These are phyloP conservation scores for Articulospora tetracladia DNA, from an alignment of 495 filamentous ascomycete species.

Conservation along the genomic window DNA sequence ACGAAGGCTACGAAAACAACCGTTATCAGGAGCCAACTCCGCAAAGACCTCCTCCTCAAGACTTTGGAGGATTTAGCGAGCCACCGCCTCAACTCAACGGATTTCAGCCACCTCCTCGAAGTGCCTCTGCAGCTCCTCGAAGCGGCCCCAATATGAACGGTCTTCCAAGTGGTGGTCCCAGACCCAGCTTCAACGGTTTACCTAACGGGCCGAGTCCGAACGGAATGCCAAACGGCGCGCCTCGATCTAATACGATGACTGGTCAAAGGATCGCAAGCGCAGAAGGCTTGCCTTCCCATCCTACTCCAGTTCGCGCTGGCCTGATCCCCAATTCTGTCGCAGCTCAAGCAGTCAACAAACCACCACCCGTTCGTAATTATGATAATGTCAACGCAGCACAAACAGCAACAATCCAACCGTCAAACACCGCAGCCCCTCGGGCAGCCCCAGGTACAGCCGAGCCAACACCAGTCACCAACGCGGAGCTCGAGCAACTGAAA, in stretches of 20 bases:
- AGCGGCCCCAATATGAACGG: slow-evolving; percentile 7
- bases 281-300: slow-evolving; percentile 62
- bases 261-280: slow-evolving; percentile 32
- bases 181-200: slow-evolving; percentile 25
- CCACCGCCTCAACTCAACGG: slow-evolving; percentile 10
- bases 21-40: slow-evolving; percentile 26
- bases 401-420: slow-evolving; percentile 23
- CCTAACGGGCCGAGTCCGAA: slow-evolving; percentile 20
- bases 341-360: slow-evolving; percentile 38
- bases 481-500: slow-evolving; percentile 74
- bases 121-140: slow-evolving; percentile 22
- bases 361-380: slow-evolving; percentile 73
- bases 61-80: slow-evolving; percentile 11
- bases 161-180: slow-evolving; percentile 26
- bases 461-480: slow-evolving; percentile 61
- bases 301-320: slow-evolving; percentile 75
- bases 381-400: slow-evolving; percentile 35
- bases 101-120: slow-evolving; percentile 29
- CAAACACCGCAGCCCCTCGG: slow-evolving; percentile 26
- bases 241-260: slow-evolving; percentile 31
- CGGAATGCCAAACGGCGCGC: slow-evolving; percentile 3
- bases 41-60: slow-evolving; percentile 28
- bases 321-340: slow-evolving; percentile 55
- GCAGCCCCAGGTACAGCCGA: slow-evolving; percentile 61
- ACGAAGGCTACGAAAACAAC: slow-evolving; percentile 27